Evolutionary conservation across 805 yeast species (phyloP), one percentile per base, ranked within the genome.

Genomic region (Blastobotrys parvus): DNA sequence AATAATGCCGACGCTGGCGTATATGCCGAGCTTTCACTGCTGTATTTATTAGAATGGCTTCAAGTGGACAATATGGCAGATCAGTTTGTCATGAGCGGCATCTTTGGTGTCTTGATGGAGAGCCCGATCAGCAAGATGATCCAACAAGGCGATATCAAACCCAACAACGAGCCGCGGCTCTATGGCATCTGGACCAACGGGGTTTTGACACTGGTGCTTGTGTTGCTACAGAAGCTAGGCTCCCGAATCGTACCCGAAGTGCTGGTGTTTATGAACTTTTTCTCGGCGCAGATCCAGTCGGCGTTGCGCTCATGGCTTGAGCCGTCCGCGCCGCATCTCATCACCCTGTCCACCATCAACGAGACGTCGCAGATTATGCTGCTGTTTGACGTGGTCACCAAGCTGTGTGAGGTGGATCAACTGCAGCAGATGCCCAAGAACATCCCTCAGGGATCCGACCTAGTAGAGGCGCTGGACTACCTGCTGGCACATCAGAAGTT

Each of bases 181-280:
- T 90, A 88, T 58, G 71, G 74, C 41, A 66, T 84, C n/a, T 89
- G 97, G 97, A 73, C 78, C n/a, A 78, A 80, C 54, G 95, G 95
- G 1, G 62, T 89, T 15, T 65, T 89, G 23, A 79, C 92, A 0
- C 74, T 85, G 3, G 64, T 82, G 17, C 63, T 85, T 39, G 65
- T 75, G 1, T 61, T 85, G 13, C 56, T 86, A 32, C 69, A 78
- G 21, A 73, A 71, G 39, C 75, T 87, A 45, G 90, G 90, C 0
- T 71, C 71, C 1, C 69, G 75, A 35, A 67, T 82, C 2, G 51
- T 81, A 1, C 78, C 86, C 2, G 92, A 86, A 45, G 63, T 78
- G 5, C 72, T 82, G 46, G 64, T 76, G 36, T 82, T 86, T 47
- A 67, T 80, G 2, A 67, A 73, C 17, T 70, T 75, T 25, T 89